phyloP scores from a whole-genome alignment of 495 filamentous ascomycete genomes.

The Penicillium robsamsonii region DNA sequence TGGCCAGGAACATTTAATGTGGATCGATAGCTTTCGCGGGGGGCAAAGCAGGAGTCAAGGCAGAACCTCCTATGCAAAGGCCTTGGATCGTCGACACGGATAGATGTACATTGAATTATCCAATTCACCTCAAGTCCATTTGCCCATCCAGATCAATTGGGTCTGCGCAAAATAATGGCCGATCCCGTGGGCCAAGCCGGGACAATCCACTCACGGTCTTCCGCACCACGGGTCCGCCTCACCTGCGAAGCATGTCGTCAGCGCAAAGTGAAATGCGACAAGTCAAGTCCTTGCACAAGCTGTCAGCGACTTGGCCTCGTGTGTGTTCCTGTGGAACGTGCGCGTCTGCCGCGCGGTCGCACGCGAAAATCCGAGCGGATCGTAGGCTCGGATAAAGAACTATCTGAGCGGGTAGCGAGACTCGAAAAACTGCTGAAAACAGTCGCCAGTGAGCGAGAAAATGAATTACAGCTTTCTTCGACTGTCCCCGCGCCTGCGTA shows the following conservation, averaged over 20 bases:
- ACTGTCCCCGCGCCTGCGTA: too few relatives aligned
- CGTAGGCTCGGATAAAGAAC: slow-evolving; percentile 20
- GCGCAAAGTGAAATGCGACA: slow-evolving; percentile 80
- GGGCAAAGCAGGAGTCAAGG: background rate
- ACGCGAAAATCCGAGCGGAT: slow-evolving; percentile 36
- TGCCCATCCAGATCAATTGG: background rate
- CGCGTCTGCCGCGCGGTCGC: slow-evolving; percentile 40
- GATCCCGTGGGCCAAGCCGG: background rate
- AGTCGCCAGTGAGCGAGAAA: slow-evolving; percentile 16
- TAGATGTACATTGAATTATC: background rate
- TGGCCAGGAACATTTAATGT: background rate
- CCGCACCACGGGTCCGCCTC: slow-evolving; percentile 29
- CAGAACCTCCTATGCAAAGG: background rate
- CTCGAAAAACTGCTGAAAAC: slow-evolving; percentile 30
- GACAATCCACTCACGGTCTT: slow-evolving; percentile 20
- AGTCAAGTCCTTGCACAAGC: slow-evolving; percentile 67
- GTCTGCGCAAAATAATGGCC: background rate
- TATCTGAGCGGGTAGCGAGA: slow-evolving; percentile 29
- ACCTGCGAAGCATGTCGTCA: slow-evolving; percentile 57
- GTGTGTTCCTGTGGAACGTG: slow-evolving; percentile 51
- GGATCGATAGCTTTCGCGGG: background rate
- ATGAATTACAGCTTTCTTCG: background rate
- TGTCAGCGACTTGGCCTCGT: slow-evolving; percentile 60
- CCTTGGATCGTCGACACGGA: background rate
- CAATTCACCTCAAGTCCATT: background rate